phyloP scores from a whole-genome alignment of 768 basidiomycete genomes.

The Tylopilus intermedius region DNA sequence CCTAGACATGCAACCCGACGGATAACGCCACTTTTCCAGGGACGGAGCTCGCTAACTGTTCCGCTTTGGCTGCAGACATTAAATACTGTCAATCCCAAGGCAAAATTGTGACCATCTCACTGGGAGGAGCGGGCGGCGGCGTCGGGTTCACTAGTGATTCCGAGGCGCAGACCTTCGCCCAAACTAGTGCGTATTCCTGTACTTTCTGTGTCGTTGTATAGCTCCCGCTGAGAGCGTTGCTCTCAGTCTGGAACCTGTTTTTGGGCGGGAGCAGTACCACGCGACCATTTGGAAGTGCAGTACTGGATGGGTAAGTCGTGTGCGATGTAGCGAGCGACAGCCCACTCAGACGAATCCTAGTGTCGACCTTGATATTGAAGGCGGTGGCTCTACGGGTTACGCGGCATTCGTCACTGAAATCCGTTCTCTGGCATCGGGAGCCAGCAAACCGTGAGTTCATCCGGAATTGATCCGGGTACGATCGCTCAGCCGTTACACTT shows the following conservation, averaged over 20 bases:
- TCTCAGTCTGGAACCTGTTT: conserved; percentile 41
- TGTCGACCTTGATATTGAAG: conserved; percentile 72
- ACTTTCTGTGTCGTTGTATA: conserved; percentile 1
- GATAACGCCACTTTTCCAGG: conserved; percentile 40
- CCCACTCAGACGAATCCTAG: conserved; percentile 24
- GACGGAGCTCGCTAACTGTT: conserved; percentile 38
- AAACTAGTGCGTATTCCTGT: conserved; percentile 15
- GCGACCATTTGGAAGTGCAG: conserved; percentile 42
- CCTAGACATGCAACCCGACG: conserved; percentile 39
- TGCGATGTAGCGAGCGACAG: not conserved
- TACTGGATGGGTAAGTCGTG: conserved; percentile 40
- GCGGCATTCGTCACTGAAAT: conserved; percentile 38
- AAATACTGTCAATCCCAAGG: conserved; percentile 41
- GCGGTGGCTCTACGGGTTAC: conserved; percentile 50
- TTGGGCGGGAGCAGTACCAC: conserved; percentile 41
- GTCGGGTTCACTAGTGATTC: conserved; percentile 37
- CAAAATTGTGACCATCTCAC: conserved; percentile 43
- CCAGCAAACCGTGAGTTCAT: conserved; percentile 19
- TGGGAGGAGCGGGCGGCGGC: conserved; percentile 41
- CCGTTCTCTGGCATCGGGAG: conserved; percentile 22
- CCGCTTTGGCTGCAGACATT: conserved; percentile 38
- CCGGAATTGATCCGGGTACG: not conserved
- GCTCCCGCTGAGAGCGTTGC: not conserved
- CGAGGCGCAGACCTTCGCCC: conserved; percentile 33
- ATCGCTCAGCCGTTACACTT: conserved; percentile 1